Evolutionary conservation across 306 rosid species (phyloP).

Genomic region (Vigna unguiculata): DNA sequence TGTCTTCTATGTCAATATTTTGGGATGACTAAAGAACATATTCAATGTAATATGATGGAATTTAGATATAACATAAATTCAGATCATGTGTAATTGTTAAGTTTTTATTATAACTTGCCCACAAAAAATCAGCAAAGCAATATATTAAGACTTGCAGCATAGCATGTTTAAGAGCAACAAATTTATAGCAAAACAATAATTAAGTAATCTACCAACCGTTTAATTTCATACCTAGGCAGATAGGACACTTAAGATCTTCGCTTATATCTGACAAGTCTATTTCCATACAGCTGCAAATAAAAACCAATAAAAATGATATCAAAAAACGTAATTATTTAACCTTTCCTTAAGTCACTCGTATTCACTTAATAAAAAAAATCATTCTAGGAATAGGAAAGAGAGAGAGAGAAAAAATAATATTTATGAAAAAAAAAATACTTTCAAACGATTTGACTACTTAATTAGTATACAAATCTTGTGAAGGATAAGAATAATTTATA

Average conservation of each 20-base stretch:
- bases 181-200: slow-evolving; percentile 1
- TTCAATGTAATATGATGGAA: too few species aligned
- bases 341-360: slow-evolving; percentile 1
- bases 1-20: too few species aligned
- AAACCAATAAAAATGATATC: slow-evolving; percentile 37
- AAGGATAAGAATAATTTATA: slow-evolving; percentile 19
- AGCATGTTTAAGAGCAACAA: background rate
- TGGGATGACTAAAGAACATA: too few species aligned
- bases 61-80: too few species aligned
- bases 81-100: too few species aligned
- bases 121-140: background rate
- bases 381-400: background rate
- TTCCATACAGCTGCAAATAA: slow-evolving; percentile 60
- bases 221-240: slow-evolving; percentile 74
- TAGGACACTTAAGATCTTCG: slow-evolving; percentile 78
- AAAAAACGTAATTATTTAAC: slow-evolving; percentile 19
- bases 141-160: background rate
- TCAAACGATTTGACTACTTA: background rate
- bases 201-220: slow-evolving; percentile 29
- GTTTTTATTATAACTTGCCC: too few species aligned
- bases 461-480: background rate
- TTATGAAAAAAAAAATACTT: background rate
- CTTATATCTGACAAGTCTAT: slow-evolving; percentile 69
- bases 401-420: background rate
- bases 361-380: background rate